Evolutionary conservation across 1,284 basidiomycete genomes (phyloP).

Genomic region (Taiwanofungus camphoratus): DNA sequence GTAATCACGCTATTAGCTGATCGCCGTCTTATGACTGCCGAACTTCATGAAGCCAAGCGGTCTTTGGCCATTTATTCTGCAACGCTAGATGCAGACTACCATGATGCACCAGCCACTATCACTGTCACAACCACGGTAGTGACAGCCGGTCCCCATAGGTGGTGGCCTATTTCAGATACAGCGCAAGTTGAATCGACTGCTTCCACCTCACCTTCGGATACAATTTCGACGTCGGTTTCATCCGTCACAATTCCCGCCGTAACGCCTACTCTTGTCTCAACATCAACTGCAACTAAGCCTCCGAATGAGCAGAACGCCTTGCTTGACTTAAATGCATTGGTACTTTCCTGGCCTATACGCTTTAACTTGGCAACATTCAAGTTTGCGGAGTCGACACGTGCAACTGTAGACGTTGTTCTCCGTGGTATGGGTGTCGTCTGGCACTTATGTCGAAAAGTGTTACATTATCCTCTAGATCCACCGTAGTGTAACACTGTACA

Average conservation of each 20-base stretch:
- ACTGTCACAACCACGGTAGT: conserved; percentile 18
- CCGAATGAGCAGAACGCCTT: neutral
- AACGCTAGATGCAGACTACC: conserved; percentile 2
- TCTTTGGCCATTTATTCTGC: conserved; percentile 6
- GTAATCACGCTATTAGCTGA: conserved; percentile 11
- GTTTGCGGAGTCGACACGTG: conserved; percentile 16
- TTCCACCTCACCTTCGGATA: neutral
- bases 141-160: conserved; percentile 6
- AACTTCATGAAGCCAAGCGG: conserved; percentile 10
- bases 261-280: neutral
- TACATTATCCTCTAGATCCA: conserved; percentile 30
- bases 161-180: conserved; percentile 8
- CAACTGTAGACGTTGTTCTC: conserved; percentile 19
- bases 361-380: neutral
- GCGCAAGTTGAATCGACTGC: too few relatives aligned
- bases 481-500: too few relatives aligned
- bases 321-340: neutral
- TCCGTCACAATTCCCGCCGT: neutral
- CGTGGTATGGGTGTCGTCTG: conserved; percentile 25
- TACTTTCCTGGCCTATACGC: neutral
- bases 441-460: conserved; percentile 23
- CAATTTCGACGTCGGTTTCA: neutral
- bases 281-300: neutral
- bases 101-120: conserved; percentile 15
- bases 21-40: conserved; percentile 11